Base-by-base conservation (phyloP, 345 rosid genomes). In the Microcos paniculata region DNA sequence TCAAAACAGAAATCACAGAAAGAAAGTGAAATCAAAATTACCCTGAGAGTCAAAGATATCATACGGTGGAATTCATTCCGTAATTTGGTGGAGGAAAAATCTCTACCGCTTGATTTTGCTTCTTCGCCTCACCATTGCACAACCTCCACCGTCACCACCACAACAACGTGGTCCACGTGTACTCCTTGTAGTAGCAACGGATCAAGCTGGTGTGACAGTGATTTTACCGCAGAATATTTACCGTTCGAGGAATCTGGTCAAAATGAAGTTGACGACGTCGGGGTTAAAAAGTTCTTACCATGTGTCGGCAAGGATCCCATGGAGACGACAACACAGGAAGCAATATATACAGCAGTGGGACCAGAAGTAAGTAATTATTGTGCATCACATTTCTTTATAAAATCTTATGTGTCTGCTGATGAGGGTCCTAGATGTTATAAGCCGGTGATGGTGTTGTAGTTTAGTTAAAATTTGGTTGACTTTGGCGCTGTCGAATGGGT, bases 151-250 rank as follows among this genome's bases (percentile, higher is more conserved):
- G 4, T 5, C 11, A 14, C 67, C 13, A 82, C 83, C 19, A 82
- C 90, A 5, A 81, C 81, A 24, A 82, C 88, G 1, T 79, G 78
- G 62, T 84, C 94, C 57, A 79, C 79, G 24, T 64, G 70, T 38
- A 81, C 87, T 16, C 75, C 91, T 28, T 64, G 76, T 19, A 71
- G 85, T 28, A 79, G 90, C 67, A 75, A 76, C 24, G 81, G 83
- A 28, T 91, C 94, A 31, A 95, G 98, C 74, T 95, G 98, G 98
- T 90, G 94, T 43, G 98, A 88, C 53, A 91, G 96, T 12, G 96
- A 93, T 78, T 89, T 87, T 49, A 89, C 93, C 8, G 72, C 85
- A 21, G 98, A 93, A 45, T 82, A 75, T 84, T 87, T 89, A 80
- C 91, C 88, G 30, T 74, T 68, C n/a, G 81, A 65, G 52, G 85